A percentile compares a stretch with the other conserved stretches of the same genome.
Conservation (phyloP, 2,329 filamentous ascomycete genomes). For the Teratosphaeria gauchensis region DNA sequence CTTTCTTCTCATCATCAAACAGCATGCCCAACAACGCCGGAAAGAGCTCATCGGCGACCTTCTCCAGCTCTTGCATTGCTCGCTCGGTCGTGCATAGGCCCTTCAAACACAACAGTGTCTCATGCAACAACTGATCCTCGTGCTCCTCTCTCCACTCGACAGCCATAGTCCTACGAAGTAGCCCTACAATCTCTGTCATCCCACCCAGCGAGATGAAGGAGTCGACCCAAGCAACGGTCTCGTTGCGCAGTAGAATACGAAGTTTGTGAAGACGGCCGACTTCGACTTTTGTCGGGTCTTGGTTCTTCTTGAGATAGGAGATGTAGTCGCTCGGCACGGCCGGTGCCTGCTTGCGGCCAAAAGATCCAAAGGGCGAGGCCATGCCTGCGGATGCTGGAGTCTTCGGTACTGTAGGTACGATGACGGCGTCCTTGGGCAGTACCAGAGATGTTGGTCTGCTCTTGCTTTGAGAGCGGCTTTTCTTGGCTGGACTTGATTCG, state of each 20-base stretch:
- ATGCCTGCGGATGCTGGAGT: conserved; percentile 6
- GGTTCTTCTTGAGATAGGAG: conserved; percentile 68
- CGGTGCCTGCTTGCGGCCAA: conserved; percentile 14
- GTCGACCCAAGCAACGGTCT: conserved; percentile 93
- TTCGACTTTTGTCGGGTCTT: conserved; percentile 73
- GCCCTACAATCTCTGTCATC: conserved; percentile 79
- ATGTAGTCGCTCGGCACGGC: conserved; percentile 78
- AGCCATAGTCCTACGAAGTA: conserved; percentile 85
- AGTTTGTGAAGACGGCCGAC: conserved; percentile 95
- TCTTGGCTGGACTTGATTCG: conserved; percentile 57
- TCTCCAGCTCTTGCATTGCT: conserved; percentile 70
- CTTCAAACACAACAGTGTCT: conserved; percentile 86
- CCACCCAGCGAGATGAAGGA: conserved; percentile 81
- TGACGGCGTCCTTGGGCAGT: conserved; percentile 35
- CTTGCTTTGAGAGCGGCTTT: conserved; percentile 55
- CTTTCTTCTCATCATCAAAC: conserved; percentile 97
- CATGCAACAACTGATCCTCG: conserved; percentile 85
- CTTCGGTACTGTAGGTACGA: neutral
- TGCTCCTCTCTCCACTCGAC: conserved; percentile 98
- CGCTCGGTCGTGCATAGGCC: conserved; percentile 85
- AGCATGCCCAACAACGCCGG: conserved; percentile 79
- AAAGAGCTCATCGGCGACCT: conserved; percentile 72
- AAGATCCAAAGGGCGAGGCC: conserved; percentile 18
- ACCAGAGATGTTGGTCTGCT: conserved; percentile 49
- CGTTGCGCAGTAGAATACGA: conserved; percentile 77